Conservation (phyloP, 1,139 yeast species). For the Yamadazyma aaseri region DNA sequence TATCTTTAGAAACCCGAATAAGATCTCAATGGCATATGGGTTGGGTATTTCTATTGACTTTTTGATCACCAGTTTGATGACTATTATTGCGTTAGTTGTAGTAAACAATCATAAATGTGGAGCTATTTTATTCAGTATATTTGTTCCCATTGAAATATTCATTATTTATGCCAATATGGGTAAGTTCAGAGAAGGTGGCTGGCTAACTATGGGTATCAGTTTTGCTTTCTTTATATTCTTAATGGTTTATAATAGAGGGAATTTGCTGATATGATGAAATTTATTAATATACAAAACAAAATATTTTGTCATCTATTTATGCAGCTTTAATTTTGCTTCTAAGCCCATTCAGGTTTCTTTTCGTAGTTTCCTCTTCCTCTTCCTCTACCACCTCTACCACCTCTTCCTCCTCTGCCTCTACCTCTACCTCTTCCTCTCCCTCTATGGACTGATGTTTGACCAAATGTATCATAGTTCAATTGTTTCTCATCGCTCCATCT, state of each 20-base stretch:
- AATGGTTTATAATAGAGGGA: conserved; percentile 4
- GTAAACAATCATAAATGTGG: conserved; percentile 4
- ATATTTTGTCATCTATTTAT: not conserved
- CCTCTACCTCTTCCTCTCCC: conserved; percentile 33
- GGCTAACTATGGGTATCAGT: conserved; percentile 11
- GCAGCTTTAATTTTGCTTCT: not conserved
- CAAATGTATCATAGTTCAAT: conserved; percentile 67
- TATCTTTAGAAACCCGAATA: conserved; percentile 49
- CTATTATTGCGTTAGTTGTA: conserved; percentile 23
- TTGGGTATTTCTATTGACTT: conserved; percentile 58
- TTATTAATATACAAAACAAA: too few species aligned
- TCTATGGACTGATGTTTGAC: conserved; percentile 42
- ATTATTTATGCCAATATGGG: conserved; percentile 5
- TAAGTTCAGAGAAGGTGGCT: conserved; percentile 11
- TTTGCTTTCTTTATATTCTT: conserved; percentile 5
- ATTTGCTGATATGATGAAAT: too few species aligned
- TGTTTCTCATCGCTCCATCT: conserved; percentile 64
- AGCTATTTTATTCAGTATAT: conserved; percentile 3
- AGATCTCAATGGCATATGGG: conserved; percentile 61
- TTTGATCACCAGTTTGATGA: conserved; percentile 48
- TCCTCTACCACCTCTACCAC: conserved; percentile 26
- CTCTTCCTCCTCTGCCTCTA: conserved; percentile 31
- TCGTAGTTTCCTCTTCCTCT: conserved; percentile 23
- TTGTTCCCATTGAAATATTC: conserved; percentile 10
- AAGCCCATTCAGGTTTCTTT: conserved; percentile 22